These are phyloP conservation scores for Boletus rufocinnamomeus DNA, from an alignment of 768 basidiomycete species.

Conservation along the genomic window DNA sequence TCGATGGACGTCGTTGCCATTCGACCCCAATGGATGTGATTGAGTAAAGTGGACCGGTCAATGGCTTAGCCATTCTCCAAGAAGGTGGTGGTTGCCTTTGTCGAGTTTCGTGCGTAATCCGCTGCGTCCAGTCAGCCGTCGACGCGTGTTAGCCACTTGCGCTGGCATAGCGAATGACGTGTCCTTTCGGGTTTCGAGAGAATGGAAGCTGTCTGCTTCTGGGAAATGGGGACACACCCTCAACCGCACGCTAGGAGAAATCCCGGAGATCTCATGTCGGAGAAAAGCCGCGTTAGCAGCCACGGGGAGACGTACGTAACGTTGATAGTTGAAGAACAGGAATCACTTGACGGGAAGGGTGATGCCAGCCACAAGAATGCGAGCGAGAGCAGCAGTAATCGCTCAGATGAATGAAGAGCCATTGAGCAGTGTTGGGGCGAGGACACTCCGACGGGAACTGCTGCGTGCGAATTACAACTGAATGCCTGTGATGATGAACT, in stretches of 20 bases:
- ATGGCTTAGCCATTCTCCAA: background rate
- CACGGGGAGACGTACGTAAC: background rate
- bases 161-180: background rate
- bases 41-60: background rate
- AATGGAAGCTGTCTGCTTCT: background rate
- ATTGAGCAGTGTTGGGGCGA: background rate
- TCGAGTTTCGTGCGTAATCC: background rate
- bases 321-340: background rate
- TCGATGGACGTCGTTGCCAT: background rate
- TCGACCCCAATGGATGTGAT: background rate
- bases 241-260: background rate
- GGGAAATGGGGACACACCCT: background rate
- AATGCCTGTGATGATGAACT: background rate
- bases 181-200: background rate
- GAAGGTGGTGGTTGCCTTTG: background rate
- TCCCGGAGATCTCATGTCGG: background rate
- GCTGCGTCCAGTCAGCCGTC: background rate
- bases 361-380: background rate
- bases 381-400: background rate
- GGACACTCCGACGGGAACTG: background rate
- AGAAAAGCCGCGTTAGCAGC: background rate
- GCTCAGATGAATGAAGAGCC: background rate
- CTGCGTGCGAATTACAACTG: background rate
- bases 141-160: background rate
- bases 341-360: background rate